These are phyloP conservation scores for Juglanconis oblonga DNA, from an alignment of 2,329 filamentous ascomycete genomes.

Conservation along the genomic window DNA sequence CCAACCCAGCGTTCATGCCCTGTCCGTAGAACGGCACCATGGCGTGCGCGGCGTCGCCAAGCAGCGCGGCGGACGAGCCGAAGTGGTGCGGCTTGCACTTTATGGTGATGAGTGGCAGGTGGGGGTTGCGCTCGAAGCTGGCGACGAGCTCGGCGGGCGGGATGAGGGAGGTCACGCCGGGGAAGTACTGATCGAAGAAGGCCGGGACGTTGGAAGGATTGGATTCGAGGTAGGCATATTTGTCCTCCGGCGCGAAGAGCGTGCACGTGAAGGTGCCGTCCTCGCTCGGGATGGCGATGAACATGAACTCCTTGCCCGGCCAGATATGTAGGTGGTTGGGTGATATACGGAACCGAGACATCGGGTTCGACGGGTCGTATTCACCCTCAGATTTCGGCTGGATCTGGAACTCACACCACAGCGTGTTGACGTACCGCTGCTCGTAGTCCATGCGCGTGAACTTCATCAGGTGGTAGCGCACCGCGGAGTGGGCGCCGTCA, in stretches of 20 bases:
- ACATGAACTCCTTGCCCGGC: slow-evolving; percentile 94
- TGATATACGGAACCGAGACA: slow-evolving; percentile 69
- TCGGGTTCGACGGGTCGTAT: slow-evolving; percentile 26
- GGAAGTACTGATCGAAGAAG: slow-evolving; percentile 84
- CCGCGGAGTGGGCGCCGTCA: slow-evolving; percentile 90
- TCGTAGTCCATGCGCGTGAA: slow-evolving; percentile 85
- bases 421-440: slow-evolving; percentile 91
- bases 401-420: slow-evolving; percentile 97
- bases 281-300: slow-evolving; percentile 86
- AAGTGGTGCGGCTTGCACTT: slow-evolving; percentile 91
- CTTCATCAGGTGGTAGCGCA: slow-evolving; percentile 95
- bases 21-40: slow-evolving; percentile 99
- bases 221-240: slow-evolving; percentile 67
- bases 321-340: slow-evolving; percentile 96
- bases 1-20: slow-evolving; percentile 94
- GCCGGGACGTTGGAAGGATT: slow-evolving; percentile 56
- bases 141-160: slow-evolving; percentile 62
- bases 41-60: slow-evolving; percentile 93
- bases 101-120: slow-evolving; percentile 88
- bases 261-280: slow-evolving; percentile 95
- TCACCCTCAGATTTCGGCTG: slow-evolving; percentile 40
- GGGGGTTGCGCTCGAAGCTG: slow-evolving; percentile 79
- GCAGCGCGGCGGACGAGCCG: slow-evolving; percentile 70
- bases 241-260: slow-evolving; percentile 74
- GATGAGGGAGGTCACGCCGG: slow-evolving; percentile 76